Evolutionary conservation across 2,329 filamentous ascomycete species (phyloP).

Genomic region (Alternaria metachromatica): DNA sequence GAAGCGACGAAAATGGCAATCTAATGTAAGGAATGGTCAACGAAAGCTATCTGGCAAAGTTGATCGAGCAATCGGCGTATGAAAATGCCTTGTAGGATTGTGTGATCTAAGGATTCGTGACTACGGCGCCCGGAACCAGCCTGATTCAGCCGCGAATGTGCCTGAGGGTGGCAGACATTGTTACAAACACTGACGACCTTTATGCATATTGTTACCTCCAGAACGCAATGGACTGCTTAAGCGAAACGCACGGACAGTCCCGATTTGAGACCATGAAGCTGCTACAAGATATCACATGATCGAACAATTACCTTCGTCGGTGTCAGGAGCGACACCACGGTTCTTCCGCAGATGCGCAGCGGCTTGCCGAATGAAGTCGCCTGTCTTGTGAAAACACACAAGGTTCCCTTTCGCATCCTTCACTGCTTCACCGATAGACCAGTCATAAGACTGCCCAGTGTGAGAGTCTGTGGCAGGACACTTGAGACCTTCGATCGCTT

Average conservation of each 20-base stretch:
- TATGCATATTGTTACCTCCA: neutral
- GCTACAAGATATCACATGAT: neutral
- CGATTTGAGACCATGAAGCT: neutral
- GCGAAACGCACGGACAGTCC: neutral
- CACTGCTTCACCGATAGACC: constrained; percentile 40
- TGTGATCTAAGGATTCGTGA: neutral
- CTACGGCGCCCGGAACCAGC: neutral
- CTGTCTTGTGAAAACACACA: constrained; percentile 46
- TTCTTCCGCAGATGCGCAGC: constrained; percentile 36
- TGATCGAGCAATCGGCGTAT: neutral
- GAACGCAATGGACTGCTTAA: neutral
- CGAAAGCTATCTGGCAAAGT: neutral
- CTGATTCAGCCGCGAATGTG: neutral
- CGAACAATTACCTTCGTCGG: neutral
- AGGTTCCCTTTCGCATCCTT: constrained; percentile 43
- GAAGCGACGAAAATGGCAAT: neutral
- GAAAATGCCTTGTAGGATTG: neutral
- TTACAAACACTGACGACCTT: neutral
- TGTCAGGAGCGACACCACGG: constrained; percentile 26
- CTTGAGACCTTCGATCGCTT: constrained; percentile 38
- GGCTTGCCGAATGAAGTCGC: constrained; percentile 46
- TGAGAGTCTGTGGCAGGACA: constrained; percentile 43
- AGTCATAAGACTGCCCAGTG: constrained; percentile 43
- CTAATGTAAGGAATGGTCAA: neutral
- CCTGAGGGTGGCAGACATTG: neutral